A percentile compares a stretch with the other conserved stretches of the same genome.
Evolutionary conservation across 129 eudicot species (phyloP).

Genomic region (Flaveria sonorensis): DNA sequence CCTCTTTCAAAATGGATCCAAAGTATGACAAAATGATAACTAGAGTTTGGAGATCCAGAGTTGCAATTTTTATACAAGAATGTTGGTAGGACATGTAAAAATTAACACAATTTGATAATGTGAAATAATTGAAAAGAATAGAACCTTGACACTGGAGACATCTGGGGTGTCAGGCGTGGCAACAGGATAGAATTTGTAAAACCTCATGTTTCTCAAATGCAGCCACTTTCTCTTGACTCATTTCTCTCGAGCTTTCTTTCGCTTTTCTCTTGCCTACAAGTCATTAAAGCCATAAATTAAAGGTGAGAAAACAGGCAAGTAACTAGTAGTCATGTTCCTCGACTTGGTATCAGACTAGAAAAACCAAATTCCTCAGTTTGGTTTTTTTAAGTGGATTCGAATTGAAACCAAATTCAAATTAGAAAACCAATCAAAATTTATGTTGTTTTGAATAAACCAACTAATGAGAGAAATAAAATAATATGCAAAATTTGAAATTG

Average conservation of each 20-base stretch:
- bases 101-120: neutral
- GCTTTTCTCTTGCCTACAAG: constrained; percentile 76
- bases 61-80: neutral
- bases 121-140: neutral
- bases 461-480: no score
- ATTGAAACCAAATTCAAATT: no score
- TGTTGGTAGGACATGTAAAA: neutral
- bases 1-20: neutral
- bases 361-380: no score
- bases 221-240: constrained; percentile 63
- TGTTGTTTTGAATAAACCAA: no score
- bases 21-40: neutral
- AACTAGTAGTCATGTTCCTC: neutral
- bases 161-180: constrained; percentile 78
- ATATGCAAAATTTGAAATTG: no score
- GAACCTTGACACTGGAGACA: constrained; percentile 81
- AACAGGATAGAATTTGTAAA: constrained; percentile 92
- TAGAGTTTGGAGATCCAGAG: neutral
- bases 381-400: neutral
- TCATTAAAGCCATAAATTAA: neutral
- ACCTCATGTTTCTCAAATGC: constrained; percentile 79
- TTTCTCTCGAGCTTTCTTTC: constrained; percentile 62
- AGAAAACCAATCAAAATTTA: no score
- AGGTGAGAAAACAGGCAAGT: neutral
- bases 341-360: neutral